Conservation (phyloP, 1,284 basidiomycete genomes). For the Phellinidium pouzarii region DNA sequence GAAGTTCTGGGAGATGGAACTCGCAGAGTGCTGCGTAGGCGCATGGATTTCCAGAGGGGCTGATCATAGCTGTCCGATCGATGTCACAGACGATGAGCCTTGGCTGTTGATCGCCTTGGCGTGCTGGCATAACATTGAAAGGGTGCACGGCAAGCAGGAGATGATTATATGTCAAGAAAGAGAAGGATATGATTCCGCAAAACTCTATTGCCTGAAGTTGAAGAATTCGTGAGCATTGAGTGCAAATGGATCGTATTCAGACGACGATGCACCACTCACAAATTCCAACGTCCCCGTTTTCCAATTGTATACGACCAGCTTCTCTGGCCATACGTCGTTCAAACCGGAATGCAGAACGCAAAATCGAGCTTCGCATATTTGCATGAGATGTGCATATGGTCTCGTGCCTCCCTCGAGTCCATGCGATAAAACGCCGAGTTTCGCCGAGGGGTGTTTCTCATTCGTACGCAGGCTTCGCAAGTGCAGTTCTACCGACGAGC, state of each 20-base stretch:
- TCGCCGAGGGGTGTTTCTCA: slow-evolving; percentile 12
- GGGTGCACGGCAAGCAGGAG: slow-evolving; percentile 17
- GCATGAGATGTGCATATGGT: slow-evolving; percentile 38
- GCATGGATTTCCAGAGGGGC: slow-evolving; percentile 25
- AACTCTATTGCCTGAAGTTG: slow-evolving; percentile 8
- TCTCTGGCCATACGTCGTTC: slow-evolving; percentile 31
- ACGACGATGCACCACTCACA: no score
- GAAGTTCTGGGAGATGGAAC: slow-evolving; percentile 36
- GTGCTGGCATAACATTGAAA: slow-evolving; percentile 5
- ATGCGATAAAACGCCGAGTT: slow-evolving; percentile 5
- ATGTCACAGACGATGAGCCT: slow-evolving; percentile 17
- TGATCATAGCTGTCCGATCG: slow-evolving; percentile 3
- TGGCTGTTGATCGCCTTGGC: slow-evolving; percentile 8
- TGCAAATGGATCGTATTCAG: no score
- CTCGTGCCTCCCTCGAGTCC: slow-evolving; percentile 21
- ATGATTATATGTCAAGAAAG: slow-evolving; percentile 9
- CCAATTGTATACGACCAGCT: slow-evolving; percentile 57
- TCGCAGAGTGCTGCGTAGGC: slow-evolving; percentile 24
- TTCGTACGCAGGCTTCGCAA: slow-evolving; percentile 11
- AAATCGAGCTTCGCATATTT: slow-evolving; percentile 41
- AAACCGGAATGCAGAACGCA: slow-evolving; percentile 37
- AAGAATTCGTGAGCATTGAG: slow-evolving; percentile 4
- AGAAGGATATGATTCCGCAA: slow-evolving; percentile 9
- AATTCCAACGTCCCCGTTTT: slow-evolving; percentile 39
- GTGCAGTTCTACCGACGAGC: background rate